Evolutionary conservation across 2,329 filamentous ascomycete genomes (phyloP), one percentile per base, ranked within the genome.

Genomic region (Hymenoscyphus albidus): DNA sequence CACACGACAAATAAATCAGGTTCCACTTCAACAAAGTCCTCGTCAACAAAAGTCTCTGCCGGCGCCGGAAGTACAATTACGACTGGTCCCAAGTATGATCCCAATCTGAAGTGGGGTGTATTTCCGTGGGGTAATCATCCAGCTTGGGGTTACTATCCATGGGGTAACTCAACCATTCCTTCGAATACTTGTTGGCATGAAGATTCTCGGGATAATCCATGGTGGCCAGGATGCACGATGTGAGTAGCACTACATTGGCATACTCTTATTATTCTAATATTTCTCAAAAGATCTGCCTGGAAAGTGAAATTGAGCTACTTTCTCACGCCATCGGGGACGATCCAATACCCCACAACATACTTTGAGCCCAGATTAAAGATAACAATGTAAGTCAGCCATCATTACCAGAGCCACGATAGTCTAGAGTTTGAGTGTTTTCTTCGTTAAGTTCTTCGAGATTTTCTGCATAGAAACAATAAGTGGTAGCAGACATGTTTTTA

Each of bases 221-320:
- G 61, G 61, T 62, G 61, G 59, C 59, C 42, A 14, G 35, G 16
- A 5, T 61, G 59, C 35, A 31, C 32, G 5, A 48, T 62, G 61
- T 62, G 35, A 42, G 61, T 62, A 12, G 22, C 13, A 16, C 13
- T n/a, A 35, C 10, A 18, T 48, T 12, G n/a, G 10, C 9, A 12
- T 18, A 1, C 12, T 35, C 38, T 12, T 59, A n/a, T 39, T 9
- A 39, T 31, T 12, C 35, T 40, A 59, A 59, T 38, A 14, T n/a
- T 39, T 5, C 13, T 40, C 16, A 13, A 16, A 18, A 63, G 61
- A n/a, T 39, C 48, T 13, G 61, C 61, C n/a, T 57, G 61, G 51
- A 12, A 57, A 48, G 62, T 64, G 13, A 22, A 35, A 27, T 51
- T 70, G n/a, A 65, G 61, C 5, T 71, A 67, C 64, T 71, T 69